Conservation (phyloP, 2,329 filamentous ascomycete genomes). For the Alternaria novae-zelandiae region DNA sequence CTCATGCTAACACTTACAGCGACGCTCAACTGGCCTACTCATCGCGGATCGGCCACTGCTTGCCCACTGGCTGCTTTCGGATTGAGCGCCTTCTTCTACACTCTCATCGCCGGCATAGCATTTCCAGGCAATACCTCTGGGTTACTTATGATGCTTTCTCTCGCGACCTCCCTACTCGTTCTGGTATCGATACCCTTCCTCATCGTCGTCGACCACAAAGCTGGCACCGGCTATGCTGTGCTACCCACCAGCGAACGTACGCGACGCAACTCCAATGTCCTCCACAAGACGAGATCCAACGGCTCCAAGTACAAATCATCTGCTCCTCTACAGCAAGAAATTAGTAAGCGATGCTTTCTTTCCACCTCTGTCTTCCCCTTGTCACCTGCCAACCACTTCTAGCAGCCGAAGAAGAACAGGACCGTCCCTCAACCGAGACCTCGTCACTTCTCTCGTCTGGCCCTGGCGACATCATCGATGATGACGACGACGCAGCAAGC, state of each 20-base stretch:
- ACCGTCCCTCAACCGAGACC: conserved; percentile 69
- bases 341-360: conserved; percentile 63
- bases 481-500: conserved; percentile 56
- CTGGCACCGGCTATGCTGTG: conserved; percentile 62
- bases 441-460: conserved; percentile 77
- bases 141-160: conserved; percentile 80
- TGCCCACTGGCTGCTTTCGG: conserved; percentile 94
- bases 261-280: conserved; percentile 51
- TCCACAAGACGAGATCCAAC: conserved; percentile 57
- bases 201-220: conserved; percentile 71
- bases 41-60: conserved; percentile 91
- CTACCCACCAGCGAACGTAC: conserved; percentile 60
- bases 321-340: conserved; percentile 57
- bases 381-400: conserved; percentile 43
- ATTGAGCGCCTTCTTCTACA: conserved; percentile 95
- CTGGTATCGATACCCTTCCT: conserved; percentile 85
- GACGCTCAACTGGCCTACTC: conserved; percentile 88
- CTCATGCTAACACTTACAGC: conserved; percentile 58
- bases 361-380: conserved; percentile 19
- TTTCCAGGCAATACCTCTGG: conserved; percentile 84
- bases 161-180: conserved; percentile 78
- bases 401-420: conserved; percentile 44
- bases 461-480: conserved; percentile 59
- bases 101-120: conserved; percentile 74
- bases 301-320: conserved; percentile 52